A percentile compares a stretch with the other conserved stretches of the same genome.
phyloP scores from a whole-genome alignment of 2,329 filamentous ascomycete species.

The Claviceps monticola region DNA sequence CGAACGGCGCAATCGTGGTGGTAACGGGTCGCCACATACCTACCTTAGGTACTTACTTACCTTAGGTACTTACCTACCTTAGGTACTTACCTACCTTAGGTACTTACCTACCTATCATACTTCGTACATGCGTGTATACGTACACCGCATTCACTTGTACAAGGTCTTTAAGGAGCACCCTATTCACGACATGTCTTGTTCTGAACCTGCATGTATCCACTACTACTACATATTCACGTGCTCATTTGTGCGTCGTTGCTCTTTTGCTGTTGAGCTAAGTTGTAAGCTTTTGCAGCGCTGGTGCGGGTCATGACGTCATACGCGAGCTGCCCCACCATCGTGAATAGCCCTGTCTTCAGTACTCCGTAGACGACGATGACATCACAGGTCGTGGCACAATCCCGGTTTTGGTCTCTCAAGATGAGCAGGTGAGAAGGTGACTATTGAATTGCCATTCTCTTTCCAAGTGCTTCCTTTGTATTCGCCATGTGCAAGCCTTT shows the following conservation, averaged over 20 bases:
- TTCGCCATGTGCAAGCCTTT: neutral
- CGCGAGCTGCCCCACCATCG: neutral
- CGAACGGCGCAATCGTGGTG: neutral
- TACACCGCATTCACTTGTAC: neutral
- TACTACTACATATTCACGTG: neutral
- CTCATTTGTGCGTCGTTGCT: neutral
- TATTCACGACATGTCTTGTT: neutral
- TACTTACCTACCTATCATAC: no score
- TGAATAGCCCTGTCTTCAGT: neutral
- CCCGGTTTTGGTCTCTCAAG: neutral
- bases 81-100: no score
- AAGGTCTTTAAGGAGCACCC: neutral
- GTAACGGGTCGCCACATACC: neutral
- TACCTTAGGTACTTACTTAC: no score
- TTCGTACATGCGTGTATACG: no score
- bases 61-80: no score
- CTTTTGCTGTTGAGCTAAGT: neutral
- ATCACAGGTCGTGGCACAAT: conserved; percentile 1
- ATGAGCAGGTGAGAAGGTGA: neutral
- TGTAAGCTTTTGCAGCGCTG: neutral
- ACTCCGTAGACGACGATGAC: conserved; percentile 2
- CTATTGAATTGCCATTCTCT: neutral
- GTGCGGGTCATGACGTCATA: conserved; percentile 5
- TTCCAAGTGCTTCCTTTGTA: neutral
- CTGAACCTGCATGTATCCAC: neutral